phyloP scores from a whole-genome alignment of 2,329 filamentous ascomycete genomes.

The Aplosporella prunicola region DNA sequence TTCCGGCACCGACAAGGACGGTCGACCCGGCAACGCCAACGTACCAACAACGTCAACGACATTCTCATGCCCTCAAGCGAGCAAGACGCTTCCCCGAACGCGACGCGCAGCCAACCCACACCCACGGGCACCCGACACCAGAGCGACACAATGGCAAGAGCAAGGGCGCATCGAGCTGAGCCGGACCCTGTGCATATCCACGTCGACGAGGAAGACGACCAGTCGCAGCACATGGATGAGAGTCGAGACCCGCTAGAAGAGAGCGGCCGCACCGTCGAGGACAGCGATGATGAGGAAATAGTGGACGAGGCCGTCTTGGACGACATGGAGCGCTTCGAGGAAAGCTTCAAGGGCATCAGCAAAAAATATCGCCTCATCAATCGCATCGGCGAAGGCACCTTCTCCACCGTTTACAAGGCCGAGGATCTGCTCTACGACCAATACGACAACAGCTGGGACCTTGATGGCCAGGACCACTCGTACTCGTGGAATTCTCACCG shows the following conservation, averaged over 20 bases:
- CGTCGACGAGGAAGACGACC: constrained; percentile 26
- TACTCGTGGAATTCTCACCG: too few relatives aligned
- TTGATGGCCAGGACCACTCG: constrained; percentile 55
- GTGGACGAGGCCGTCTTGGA: too few relatives aligned
- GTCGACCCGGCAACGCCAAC: too few relatives aligned
- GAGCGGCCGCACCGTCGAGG: constrained; percentile 39
- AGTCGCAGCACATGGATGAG: constrained; percentile 36
- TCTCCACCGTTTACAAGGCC: constrained; percentile 98
- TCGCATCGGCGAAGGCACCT: constrained; percentile 95
- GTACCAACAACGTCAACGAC: too few relatives aligned
- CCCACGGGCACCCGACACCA: too few relatives aligned
- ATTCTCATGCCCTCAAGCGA: too few relatives aligned
- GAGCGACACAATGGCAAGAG: too few relatives aligned
- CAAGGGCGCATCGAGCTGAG: too few relatives aligned
- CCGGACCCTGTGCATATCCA: constrained; percentile 12
- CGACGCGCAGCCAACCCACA: too few relatives aligned
- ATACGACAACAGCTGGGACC: constrained; percentile 82
- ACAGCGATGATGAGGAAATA: constrained; percentile 40
- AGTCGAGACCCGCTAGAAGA: constrained; percentile 41
- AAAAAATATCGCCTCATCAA: constrained; percentile 85
- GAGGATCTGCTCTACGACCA: constrained; percentile 81
- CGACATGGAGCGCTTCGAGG: constrained; percentile 82
- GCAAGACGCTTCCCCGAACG: too few relatives aligned
- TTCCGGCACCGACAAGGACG: too few relatives aligned
- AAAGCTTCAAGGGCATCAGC: constrained; percentile 73